Evolutionary conservation across 345 rosid species (phyloP).

Genomic region (Gossypium thurberi): DNA sequence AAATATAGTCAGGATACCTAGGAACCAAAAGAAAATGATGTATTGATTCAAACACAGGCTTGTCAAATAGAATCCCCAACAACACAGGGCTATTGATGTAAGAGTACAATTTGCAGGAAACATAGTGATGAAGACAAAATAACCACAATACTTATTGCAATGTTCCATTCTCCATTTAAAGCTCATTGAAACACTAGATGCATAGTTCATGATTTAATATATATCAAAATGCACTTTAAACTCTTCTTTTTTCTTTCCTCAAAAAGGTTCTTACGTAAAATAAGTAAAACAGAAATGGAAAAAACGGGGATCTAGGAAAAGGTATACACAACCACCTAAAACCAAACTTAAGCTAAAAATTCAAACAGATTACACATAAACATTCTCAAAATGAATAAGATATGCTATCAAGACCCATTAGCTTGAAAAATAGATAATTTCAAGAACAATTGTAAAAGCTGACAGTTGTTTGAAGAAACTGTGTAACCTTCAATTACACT

Average conservation of each 20-base stretch:
- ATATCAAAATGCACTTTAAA: background rate
- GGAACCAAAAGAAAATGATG: background rate
- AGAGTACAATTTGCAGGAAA: background rate
- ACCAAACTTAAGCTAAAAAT: background rate
- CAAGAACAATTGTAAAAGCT: background rate
- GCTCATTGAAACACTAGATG: background rate
- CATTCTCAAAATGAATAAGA: background rate
- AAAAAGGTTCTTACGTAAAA: background rate
- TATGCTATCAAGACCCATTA: background rate
- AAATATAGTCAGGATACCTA: background rate
- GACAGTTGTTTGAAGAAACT: background rate
- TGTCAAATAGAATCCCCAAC: background rate
- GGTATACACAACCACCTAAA: background rate
- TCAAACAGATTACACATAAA: background rate
- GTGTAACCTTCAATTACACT: background rate
- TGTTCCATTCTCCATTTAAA: background rate
- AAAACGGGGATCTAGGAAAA: background rate
- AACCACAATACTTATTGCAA: background rate
- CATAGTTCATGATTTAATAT: background rate
- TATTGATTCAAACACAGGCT: background rate
- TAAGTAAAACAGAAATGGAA: background rate
- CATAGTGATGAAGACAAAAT: background rate
- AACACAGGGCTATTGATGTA: background rate
- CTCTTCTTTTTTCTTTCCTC: background rate
- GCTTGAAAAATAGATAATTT: background rate